Evolutionary conservation across 2,329 filamentous ascomycete genomes (phyloP).

Genomic region (Aspergillus bombycis): DNA sequence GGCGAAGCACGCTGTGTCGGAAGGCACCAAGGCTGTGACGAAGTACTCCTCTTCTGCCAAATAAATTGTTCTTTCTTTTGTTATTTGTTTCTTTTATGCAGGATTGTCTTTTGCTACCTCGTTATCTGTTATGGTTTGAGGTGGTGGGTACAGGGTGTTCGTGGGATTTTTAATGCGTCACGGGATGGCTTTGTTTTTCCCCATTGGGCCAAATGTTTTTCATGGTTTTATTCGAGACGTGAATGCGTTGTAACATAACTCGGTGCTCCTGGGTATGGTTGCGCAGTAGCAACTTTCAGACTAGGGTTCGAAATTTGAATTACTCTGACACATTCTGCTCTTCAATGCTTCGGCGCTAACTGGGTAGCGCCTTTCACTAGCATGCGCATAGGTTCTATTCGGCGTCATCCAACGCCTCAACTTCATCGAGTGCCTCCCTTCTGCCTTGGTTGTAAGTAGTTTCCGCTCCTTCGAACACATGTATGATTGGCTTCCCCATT

Average conservation of each 20-base stretch:
- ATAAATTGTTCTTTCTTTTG: conserved; percentile 70
- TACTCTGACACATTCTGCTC: conserved; percentile 14
- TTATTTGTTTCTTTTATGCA: conserved; percentile 62
- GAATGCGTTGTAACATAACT: conserved; percentile 51
- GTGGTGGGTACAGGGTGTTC: conserved; percentile 50
- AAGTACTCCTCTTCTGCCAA: conserved; percentile 99
- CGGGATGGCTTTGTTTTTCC: conserved; percentile 50
- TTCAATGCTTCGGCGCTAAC: not conserved
- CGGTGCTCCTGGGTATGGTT: conserved; percentile 40
- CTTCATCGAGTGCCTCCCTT: conserved; percentile 80
- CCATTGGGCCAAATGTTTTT: conserved; percentile 43
- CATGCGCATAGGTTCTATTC: not conserved
- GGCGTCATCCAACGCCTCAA: conserved; percentile 83
- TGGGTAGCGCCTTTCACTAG: not conserved
- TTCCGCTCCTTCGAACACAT: conserved; percentile 71
- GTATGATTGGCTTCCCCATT: conserved; percentile 82
- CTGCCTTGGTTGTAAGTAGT: conserved; percentile 61
- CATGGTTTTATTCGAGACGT: conserved; percentile 49
- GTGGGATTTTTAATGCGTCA: conserved; percentile 52
- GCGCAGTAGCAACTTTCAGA: conserved; percentile 29
- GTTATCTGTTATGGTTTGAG: conserved; percentile 47
- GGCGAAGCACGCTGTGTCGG: conserved; percentile 98
- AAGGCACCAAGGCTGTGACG: conserved; percentile 99
- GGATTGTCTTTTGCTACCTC: conserved; percentile 48
- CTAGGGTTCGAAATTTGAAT: conserved; percentile 40